Conservation (phyloP, 148 eudicot genomes). For the Talinum fruticosum region DNA sequence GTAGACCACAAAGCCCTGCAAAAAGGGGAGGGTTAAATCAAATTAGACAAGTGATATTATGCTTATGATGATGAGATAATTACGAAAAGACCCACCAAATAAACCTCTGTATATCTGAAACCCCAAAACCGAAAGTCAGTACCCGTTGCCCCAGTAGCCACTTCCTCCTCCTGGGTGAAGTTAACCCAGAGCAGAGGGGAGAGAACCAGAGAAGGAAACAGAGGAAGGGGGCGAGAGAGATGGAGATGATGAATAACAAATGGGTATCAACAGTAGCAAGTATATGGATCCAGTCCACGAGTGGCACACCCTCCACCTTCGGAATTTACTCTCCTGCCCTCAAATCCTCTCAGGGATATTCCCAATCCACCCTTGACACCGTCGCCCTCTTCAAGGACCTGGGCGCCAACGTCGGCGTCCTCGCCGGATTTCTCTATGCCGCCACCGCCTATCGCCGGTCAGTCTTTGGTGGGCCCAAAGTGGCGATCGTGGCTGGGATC, state of each 20-base stretch:
- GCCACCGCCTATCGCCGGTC: conserved; percentile 30
- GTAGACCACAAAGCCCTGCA: too few species aligned
- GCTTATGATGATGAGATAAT: not conserved
- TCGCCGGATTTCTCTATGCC: conserved; percentile 60
- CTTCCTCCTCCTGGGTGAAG: not conserved
- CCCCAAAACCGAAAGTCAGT: not conserved
- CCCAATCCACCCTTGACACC: conserved; percentile 63
- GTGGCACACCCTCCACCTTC: conserved; percentile 72
- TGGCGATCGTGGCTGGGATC: conserved; percentile 47
- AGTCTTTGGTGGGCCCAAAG: conserved; percentile 46
- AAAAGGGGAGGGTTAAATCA: too few species aligned
- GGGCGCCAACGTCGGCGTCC: conserved; percentile 61
- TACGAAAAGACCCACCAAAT: not conserved
- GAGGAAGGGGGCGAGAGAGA: not conserved
- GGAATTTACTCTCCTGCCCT: conserved; percentile 58
- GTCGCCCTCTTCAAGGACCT: conserved; percentile 66
- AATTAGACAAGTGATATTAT: too few species aligned
- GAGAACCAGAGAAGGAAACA: not conserved
- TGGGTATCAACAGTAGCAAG: conserved; percentile 55
- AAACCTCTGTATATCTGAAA: too few species aligned
- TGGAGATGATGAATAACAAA: conserved; percentile 32
- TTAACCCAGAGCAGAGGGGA: not conserved
- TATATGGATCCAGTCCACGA: conserved; percentile 63
- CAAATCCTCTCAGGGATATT: conserved; percentile 58
- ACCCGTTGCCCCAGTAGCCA: not conserved